phyloP scores from a whole-genome alignment of 352 stramenopile genomes.

The Phytopythium montanum region DNA sequence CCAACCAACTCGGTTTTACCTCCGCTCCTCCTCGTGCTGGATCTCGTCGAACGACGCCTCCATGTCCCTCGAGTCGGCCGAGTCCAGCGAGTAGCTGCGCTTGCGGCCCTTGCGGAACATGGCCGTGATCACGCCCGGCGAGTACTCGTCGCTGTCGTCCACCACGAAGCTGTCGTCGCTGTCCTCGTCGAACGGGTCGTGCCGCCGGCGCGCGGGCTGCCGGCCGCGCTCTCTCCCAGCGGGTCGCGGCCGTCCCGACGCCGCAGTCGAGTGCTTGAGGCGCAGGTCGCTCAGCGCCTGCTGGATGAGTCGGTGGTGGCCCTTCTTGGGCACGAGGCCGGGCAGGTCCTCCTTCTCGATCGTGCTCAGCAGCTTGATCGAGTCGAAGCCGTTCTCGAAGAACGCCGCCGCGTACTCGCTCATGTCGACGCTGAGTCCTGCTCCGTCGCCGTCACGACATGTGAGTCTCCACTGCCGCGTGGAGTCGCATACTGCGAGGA shows the following conservation, averaged over 20 bases:
- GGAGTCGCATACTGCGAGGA: not conserved
- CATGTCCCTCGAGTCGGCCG: slow-evolving; percentile 83
- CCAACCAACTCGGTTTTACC: slow-evolving; percentile 19
- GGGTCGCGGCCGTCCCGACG: slow-evolving; percentile 29
- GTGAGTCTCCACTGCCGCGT: not conserved
- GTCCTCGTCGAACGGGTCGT: slow-evolving; percentile 78
- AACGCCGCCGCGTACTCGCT: slow-evolving; percentile 79
- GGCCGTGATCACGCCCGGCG: slow-evolving; percentile 64
- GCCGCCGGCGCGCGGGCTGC: slow-evolving; percentile 17
- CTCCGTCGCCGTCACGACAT: not conserved
- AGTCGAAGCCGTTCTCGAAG: slow-evolving; percentile 88
- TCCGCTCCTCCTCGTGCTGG: slow-evolving; percentile 83
- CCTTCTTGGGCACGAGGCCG: slow-evolving; percentile 74
- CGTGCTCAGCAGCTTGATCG: slow-evolving; percentile 76
- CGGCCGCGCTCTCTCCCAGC: slow-evolving; percentile 19
- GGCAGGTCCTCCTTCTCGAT: slow-evolving; percentile 73
- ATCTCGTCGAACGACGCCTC: slow-evolving; percentile 83
- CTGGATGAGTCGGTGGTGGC: slow-evolving; percentile 81
- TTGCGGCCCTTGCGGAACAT: slow-evolving; percentile 81
- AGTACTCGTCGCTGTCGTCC: slow-evolving; percentile 73
- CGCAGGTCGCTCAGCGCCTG: slow-evolving; percentile 74
- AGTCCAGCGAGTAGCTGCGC: slow-evolving; percentile 74
- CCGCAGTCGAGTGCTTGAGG: slow-evolving; percentile 59
- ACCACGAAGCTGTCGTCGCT: slow-evolving; percentile 88
- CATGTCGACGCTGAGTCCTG: slow-evolving; percentile 72